Evolutionary conservation across 2,329 filamentous ascomycete genomes (phyloP).

Genomic region (Albophoma yamanashiensis): DNA sequence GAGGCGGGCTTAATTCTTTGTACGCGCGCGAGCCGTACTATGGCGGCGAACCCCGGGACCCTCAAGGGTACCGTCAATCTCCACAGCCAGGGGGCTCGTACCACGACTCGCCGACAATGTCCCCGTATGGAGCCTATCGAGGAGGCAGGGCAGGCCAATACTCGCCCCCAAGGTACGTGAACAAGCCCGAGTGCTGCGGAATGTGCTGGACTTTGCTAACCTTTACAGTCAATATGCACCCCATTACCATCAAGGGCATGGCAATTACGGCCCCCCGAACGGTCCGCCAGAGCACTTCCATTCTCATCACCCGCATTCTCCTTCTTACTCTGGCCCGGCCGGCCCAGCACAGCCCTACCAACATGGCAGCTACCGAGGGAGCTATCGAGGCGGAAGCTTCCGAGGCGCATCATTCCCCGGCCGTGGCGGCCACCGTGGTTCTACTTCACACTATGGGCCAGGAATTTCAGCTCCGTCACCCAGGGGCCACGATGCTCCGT

Average conservation of each 20-base stretch:
- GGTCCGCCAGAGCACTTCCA: constrained; percentile 46
- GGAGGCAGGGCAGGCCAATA: constrained; percentile 27
- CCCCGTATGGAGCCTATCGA: constrained; percentile 28
- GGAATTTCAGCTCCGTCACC: constrained; percentile 10
- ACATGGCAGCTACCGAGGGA: constrained; percentile 32
- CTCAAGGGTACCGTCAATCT: constrained; percentile 27
- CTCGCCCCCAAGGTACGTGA: constrained; percentile 30
- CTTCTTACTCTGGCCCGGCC: constrained; percentile 44
- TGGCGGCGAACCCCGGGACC: constrained; percentile 20
- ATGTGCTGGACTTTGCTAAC: constrained; percentile 3
- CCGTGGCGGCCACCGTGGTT: constrained; percentile 44
- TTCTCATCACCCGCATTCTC: constrained; percentile 32
- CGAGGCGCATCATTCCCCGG: constrained; percentile 45
- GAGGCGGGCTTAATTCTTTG: constrained; percentile 28
- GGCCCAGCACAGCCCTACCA: constrained; percentile 46
- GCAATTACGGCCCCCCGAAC: constrained; percentile 38
- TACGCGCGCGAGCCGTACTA: constrained; percentile 27
- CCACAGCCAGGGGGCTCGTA: constrained; percentile 32
- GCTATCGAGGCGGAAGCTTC: constrained; percentile 44
- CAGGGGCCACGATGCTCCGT: constrained; percentile 6
- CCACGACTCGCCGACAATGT: constrained; percentile 33
- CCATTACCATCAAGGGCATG: constrained; percentile 41
- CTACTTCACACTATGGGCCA: constrained; percentile 61
- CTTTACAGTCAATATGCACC: constrained; percentile 47
- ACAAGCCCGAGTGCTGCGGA: background rate